These are phyloP conservation scores for Flammula alnicola DNA, from an alignment of 1,284 basidiomycete genomes.

Conservation along the genomic window DNA sequence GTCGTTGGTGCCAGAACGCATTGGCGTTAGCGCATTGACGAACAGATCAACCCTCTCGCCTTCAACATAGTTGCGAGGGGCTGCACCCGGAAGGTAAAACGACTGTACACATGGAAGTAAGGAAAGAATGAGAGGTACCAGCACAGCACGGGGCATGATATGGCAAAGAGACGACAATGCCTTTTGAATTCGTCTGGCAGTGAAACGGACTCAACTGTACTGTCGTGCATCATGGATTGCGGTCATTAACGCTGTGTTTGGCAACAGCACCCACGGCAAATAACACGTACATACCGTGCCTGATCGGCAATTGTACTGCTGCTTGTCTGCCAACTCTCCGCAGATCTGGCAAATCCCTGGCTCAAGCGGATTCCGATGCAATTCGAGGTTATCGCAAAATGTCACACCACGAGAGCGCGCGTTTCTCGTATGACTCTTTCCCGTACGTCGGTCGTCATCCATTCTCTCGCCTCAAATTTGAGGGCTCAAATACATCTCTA, in stretches of 20 bases:
- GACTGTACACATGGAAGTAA: conserved; percentile 33
- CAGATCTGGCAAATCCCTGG: conserved; percentile 21
- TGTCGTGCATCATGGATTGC: conserved; percentile 2
- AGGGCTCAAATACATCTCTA: conserved; percentile 31
- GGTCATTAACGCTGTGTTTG: conserved; percentile 14
- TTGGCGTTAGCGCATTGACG: conserved; percentile 89
- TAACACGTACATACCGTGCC: too few relatives aligned
- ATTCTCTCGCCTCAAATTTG: neutral
- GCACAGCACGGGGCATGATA: conserved; percentile 18
- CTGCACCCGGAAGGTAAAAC: conserved; percentile 65
- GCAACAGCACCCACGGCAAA: neutral
- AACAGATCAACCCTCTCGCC: conserved; percentile 79
- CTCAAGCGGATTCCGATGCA: conserved; percentile 54
- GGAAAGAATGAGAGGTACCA: conserved; percentile 19
- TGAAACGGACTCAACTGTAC: too few relatives aligned
- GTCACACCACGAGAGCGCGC: conserved; percentile 75
- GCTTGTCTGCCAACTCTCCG: neutral
- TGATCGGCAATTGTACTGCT: too few relatives aligned
- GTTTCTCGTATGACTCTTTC: conserved; percentile 77
- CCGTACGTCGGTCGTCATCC: conserved; percentile 47
- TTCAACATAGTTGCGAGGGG: conserved; percentile 75
- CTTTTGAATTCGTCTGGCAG: neutral
- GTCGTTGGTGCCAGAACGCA: conserved; percentile 70
- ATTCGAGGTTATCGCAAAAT: conserved; percentile 79
- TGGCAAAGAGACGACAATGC: neutral